Base-by-base conservation (phyloP, 208 protist species). In the Acanthamoeba castellanii region DNA sequence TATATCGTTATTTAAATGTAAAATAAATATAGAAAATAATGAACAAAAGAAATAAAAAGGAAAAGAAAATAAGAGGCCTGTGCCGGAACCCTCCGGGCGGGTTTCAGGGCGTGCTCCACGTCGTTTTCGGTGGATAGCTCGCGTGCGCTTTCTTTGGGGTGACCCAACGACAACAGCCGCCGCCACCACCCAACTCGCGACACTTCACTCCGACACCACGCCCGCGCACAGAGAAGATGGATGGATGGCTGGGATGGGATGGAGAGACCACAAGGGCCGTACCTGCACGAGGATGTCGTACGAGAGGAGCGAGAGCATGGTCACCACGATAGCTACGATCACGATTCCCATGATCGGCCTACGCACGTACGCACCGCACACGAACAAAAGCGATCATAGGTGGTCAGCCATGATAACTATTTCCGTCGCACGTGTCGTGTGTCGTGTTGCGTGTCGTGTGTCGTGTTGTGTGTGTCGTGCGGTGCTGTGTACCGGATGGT, bases 251-350 rank as follows among this genome's bases (percentile, higher is more conserved):
- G 5, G 64, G 16, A 70, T 70, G 64, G n/a, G 64, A 70, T 3
- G n/a, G n/a, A n/a, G n/a, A n/a, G n/a, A n/a, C n/a, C n/a, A n/a
- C n/a, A 70, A 18, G 7, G 14, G 66, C 66, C 22, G 74, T 55
- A 84, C 45, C 78, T 87, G 78, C 32, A 87, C 78, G 11, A 87
- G 50, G n/a, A 87, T 18, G 78, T 87, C 47, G 78, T n/a, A 87
- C 18, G 78, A 37, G 13, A 87, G n/a, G 18, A 61, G 8, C 11
- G 78, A 52, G 22, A 87, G 50, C 3, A 3, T 8, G 5, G 22
- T 52, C 78, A 30, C n/a, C 20, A 87, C n/a, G 47, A 87, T 16
- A 4, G 47, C 78, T 13, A 59, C 47, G 3, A 87, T 27, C n/a
- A 87, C 42, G 27, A 87, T 87, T 3, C 78, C 78, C 50, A 61